Conservation (phyloP, 2,329 filamentous ascomycete genomes). For the Fusarium stilboides region DNA sequence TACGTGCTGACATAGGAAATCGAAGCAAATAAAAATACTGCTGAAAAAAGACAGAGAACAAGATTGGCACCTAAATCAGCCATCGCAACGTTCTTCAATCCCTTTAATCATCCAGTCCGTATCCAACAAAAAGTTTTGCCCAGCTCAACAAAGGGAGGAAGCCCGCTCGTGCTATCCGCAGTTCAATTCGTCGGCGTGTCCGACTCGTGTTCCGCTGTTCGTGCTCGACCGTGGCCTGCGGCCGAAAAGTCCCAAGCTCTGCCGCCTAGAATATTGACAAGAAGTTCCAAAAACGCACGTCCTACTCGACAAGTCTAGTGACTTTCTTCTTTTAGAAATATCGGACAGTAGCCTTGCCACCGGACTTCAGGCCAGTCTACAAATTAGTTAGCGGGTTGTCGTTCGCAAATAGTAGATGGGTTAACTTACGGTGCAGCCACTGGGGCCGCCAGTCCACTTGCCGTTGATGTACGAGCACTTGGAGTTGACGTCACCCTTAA, state of each 20-base stretch:
- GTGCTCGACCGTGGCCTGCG: slow-evolving; percentile 40
- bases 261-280: slow-evolving; percentile 54
- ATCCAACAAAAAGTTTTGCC: slow-evolving; percentile 45
- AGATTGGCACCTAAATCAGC: slow-evolving; percentile 37
- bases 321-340: slow-evolving; percentile 56
- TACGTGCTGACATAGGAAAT: slow-evolving; percentile 45
- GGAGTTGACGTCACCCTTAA: slow-evolving; percentile 74
- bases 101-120: slow-evolving; percentile 37
- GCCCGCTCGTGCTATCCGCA: slow-evolving; percentile 26
- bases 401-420: too few species aligned
- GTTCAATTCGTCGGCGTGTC: slow-evolving; percentile 19
- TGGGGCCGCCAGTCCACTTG: slow-evolving; percentile 69
- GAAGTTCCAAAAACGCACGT: slow-evolving; percentile 54
- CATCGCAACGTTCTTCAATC: slow-evolving; percentile 36
- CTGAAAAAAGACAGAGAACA: slow-evolving; percentile 39
- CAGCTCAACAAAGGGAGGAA: slow-evolving; percentile 44
- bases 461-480: slow-evolving; percentile 78
- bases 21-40: slow-evolving; percentile 31
- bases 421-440: slow-evolving; percentile 85
- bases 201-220: slow-evolving; percentile 32
- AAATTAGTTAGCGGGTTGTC: slow-evolving; percentile 35
- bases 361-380: slow-evolving; percentile 60
- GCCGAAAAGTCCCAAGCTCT: slow-evolving; percentile 43
- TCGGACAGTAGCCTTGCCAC: slow-evolving; percentile 61
- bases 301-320: slow-evolving; percentile 31